A percentile compares a stretch with the other conserved stretches of the same genome.
phyloP scores from a whole-genome alignment of 441 rosid genomes.

The Euphorbia corollata region DNA sequence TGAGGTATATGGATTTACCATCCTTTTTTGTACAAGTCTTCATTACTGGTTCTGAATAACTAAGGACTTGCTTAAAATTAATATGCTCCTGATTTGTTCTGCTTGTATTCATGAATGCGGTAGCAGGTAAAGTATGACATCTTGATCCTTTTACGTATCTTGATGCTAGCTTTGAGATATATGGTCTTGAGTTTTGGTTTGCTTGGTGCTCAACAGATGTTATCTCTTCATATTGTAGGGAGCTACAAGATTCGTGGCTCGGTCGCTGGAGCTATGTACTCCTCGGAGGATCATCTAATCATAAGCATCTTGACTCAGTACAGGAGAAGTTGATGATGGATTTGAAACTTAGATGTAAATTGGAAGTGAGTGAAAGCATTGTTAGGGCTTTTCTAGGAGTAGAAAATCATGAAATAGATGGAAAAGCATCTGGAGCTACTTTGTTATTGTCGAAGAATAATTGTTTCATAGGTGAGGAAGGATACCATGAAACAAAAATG shows the following conservation, averaged over 20 bases:
- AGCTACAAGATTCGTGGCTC: constrained; percentile 78
- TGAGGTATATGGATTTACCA: no score
- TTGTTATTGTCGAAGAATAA: constrained; percentile 44
- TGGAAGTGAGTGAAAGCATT: constrained; percentile 53
- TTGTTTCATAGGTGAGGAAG: constrained; percentile 47
- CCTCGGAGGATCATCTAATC: constrained; percentile 51
- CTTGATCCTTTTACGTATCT: constrained; percentile 7
- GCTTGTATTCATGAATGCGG: no score
- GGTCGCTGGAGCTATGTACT: constrained; percentile 75
- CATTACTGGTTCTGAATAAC: no score
- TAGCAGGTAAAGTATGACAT: no score
- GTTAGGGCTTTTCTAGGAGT: constrained; percentile 60
- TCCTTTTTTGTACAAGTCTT: no score
- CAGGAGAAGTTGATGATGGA: constrained; percentile 49
- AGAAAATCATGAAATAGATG: constrained; percentile 27
- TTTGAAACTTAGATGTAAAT: constrained; percentile 66
- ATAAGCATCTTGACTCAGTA: constrained; percentile 35
- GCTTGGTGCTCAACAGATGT: background rate
- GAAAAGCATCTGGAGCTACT: constrained; percentile 40
- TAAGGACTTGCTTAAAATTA: no score
- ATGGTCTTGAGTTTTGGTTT: background rate
- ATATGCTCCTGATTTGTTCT: no score
- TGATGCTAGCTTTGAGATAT: background rate
- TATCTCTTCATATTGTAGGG: constrained; percentile 34
- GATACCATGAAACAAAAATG: no score